phyloP scores from a whole-genome alignment of 2,329 filamentous ascomycete genomes.

The Ophiostoma quercus region DNA sequence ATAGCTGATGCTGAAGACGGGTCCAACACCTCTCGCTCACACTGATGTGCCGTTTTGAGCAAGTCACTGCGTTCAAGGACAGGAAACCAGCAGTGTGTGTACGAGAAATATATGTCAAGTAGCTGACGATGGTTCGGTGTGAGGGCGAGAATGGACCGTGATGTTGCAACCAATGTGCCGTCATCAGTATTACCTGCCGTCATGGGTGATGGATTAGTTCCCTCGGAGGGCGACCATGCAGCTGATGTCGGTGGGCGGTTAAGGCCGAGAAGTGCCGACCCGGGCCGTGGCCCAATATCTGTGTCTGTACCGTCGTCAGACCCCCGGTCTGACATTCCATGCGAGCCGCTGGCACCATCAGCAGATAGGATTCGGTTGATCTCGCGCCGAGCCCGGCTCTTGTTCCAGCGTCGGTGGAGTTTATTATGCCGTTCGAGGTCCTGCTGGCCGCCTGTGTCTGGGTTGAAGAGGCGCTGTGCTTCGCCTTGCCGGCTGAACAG shows the following conservation, averaged over 20 bases:
- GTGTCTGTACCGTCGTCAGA: slow-evolving; percentile 11
- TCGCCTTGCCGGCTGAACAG: slow-evolving; percentile 46
- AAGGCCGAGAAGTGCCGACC: too few relatives aligned
- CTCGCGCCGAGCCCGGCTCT: slow-evolving; percentile 55
- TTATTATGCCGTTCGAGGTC: slow-evolving; percentile 47
- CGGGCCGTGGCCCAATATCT: not conserved
- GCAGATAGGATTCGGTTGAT: slow-evolving; percentile 58
- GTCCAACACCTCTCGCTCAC: slow-evolving; percentile 28
- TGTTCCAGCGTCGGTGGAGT: slow-evolving; percentile 58
- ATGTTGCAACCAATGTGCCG: not conserved
- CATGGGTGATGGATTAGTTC: slow-evolving; percentile 27
- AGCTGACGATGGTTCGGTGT: slow-evolving; percentile 54
- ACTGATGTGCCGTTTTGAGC: slow-evolving; percentile 44
- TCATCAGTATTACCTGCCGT: slow-evolving; percentile 4
- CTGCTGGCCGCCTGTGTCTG: not conserved
- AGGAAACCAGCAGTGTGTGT: slow-evolving; percentile 72
- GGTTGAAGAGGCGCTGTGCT: slow-evolving; percentile 24
- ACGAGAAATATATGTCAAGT: slow-evolving; percentile 68
- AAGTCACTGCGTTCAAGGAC: slow-evolving; percentile 63
- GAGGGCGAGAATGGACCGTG: slow-evolving; percentile 32
- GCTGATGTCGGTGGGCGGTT: slow-evolving; percentile 27
- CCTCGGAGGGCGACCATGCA: slow-evolving; percentile 35
- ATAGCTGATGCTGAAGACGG: not conserved
- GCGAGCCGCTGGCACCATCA: slow-evolving; percentile 28
- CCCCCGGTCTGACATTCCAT: not conserved